These are phyloP conservation scores for Leishmania tarentolae DNA, from an alignment of 208 protist genomes.

Conservation along the genomic window DNA sequence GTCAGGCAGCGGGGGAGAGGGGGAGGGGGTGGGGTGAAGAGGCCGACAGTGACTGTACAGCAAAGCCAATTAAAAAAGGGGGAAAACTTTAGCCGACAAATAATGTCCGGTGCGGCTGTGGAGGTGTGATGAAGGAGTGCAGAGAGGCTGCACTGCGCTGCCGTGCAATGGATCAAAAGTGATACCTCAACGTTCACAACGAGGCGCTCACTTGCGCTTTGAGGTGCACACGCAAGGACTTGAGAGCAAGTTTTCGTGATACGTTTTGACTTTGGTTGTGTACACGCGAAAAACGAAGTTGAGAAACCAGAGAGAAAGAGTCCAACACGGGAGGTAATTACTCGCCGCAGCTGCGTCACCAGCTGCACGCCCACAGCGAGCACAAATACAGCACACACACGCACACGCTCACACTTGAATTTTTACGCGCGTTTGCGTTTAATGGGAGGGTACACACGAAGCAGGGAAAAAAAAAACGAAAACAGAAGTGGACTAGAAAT, in stretches of 20 bases:
- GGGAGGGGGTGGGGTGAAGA: no score
- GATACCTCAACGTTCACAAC: no score
- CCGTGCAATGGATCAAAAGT: no score
- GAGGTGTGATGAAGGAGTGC: not conserved
- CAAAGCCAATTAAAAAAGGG: not conserved
- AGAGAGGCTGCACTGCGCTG: not conserved
- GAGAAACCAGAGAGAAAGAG: not conserved
- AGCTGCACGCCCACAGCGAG: not conserved
- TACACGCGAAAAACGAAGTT: not conserved
- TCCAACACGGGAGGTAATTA: no score
- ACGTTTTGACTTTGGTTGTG: no score
- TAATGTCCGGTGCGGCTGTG: not conserved
- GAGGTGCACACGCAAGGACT: no score
- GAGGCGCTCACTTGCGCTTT: no score
- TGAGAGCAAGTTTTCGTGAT: no score
- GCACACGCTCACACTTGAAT: no score
- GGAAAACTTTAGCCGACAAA: not conserved
- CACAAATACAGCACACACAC: not conserved
- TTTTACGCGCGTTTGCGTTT: no score
- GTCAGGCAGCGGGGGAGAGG: no score
- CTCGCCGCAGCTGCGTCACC: no score
- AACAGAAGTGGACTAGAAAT: not conserved
- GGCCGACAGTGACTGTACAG: not conserved
- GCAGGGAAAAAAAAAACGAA: not conserved
- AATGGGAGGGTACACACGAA: not conserved